Base-by-base conservation (phyloP, 495 filamentous ascomycete genomes). In the Penicillium canescens region DNA sequence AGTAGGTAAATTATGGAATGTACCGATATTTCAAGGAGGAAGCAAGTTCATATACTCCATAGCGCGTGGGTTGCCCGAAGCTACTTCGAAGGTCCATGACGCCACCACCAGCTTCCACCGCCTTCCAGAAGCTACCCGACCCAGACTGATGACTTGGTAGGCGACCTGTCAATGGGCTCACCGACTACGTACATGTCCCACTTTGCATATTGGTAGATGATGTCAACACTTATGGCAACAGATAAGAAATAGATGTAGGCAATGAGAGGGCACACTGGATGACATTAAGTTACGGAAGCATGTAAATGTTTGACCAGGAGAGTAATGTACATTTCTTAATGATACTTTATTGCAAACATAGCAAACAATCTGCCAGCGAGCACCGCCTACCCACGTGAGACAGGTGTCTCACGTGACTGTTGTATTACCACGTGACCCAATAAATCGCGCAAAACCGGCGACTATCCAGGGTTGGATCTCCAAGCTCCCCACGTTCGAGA, bases 101-200 rank as follows among this genome's bases (percentile, higher is more conserved):
- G 65, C 61, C 60, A 73, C 66, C 26, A 55, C 50, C 10, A 6
- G 33, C 39, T 70, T 74, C 73, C 60, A 73, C 73, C 67, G 73
- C 71, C 68, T 76, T 73, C 73, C 64, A 68, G 73, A 76, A 74
- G 42, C 50, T 54, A 49, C 66, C 11, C 7, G 34, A 43, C 26
- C 47, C 34, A 20, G 33, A 41, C 40, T 41, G 26, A 44, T 55
- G 47, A 21, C 8, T 33, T 43, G 2, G 8, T 35, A 48, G 24
- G 28, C 41, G 45, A 45, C 38, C 35, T 42, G 21, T 33, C 35
- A 42, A 31, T 55, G 28, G 18, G 18, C 24, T 26, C 24, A 26
- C 24, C 24, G 24, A 26, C 24, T 26, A 26, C 5, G 28, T 31
- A 31, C 18, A 4, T 31, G 28, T 31, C 28, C 28, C 28, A 31